Evolutionary conservation across 106 monocot genomes (phyloP), one percentile per base, ranked within the genome.

Genomic region (Dendrobium huoshanense): DNA sequence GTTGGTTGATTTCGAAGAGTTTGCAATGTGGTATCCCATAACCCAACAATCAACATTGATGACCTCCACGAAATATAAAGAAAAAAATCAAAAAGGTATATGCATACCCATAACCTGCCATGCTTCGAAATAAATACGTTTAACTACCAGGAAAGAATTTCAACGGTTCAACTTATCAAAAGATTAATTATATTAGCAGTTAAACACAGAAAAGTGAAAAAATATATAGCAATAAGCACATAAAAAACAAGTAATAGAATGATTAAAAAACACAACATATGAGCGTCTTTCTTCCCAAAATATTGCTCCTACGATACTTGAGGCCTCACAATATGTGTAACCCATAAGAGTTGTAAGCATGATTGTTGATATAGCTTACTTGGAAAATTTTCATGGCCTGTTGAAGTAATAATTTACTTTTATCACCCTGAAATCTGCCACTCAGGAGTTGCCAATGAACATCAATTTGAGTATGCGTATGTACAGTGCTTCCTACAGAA

Each of bases 361-460:
- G 54, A 54, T 54, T 8, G 54, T 10, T 54, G 16, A 64, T 6
- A 64, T 64, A 20, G 72, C 72, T 72, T 72, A 72, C 72, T 72
- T 72, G 29, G 37, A 72, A 72, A 72, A 72, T 33, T 33, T 27
- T 17, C 9, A 29, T 72, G 33, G 31, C 72, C 37, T 72, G 72
- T 13, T 72, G 72, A 72, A 72, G 72, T 15, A 72, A 72, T 37
- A 20, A 72, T 72, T 72, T 33, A 33, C 37, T 72, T 72, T 72
- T 29, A 10, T 72, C 72, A 13, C 72, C 72, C 1, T 72, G 72
- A 72, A 72, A 33, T 72, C 72, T 72, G 72, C 72, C 72, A 72
- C 72, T 72, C 72, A 72, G 33, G 31, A 72, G 33, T 72, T 72
- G 72, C 72, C 72, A 72, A 72, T 72, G 72, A 72, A 72, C 31